Conservation (phyloP, 495 filamentous ascomycete species). For the Terfezia claveryi region DNA sequence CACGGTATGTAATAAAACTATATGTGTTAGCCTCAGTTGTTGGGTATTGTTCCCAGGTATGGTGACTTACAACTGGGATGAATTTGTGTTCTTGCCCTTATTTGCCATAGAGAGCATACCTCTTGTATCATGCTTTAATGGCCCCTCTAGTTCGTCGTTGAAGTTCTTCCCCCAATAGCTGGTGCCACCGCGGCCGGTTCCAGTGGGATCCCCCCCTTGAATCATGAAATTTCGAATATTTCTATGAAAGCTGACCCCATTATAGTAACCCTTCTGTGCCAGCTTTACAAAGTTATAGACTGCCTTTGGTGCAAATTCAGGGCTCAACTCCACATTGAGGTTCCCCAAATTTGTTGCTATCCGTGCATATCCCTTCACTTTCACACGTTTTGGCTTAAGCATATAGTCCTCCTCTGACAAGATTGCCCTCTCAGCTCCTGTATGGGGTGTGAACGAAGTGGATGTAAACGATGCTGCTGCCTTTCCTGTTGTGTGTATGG, state of each 20-base stretch:
- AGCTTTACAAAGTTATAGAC: conserved; percentile 94
- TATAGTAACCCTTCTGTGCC: conserved; percentile 76
- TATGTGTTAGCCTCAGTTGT: conserved; percentile 1
- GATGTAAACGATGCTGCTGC: conserved; percentile 89
- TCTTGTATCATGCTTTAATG: conserved; percentile 51
- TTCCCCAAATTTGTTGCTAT: conserved; percentile 66
- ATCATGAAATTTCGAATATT: conserved; percentile 96
- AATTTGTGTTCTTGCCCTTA: conserved; percentile 94
- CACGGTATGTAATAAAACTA: conserved; percentile 64
- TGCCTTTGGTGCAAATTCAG: conserved; percentile 72
- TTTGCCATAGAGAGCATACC: conserved; percentile 90
- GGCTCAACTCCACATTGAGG: conserved; percentile 71
- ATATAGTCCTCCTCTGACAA: conserved; percentile 90
- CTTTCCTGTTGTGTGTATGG: conserved; percentile 69
- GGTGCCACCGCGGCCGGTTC: conserved; percentile 67
- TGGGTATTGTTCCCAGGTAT: neutral
- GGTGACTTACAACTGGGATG: conserved; percentile 44
- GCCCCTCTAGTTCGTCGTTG: conserved; percentile 78
- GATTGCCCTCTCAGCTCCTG: conserved; percentile 58
- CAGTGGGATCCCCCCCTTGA: conserved; percentile 85
- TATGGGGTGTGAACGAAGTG: conserved; percentile 82
- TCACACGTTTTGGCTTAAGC: conserved; percentile 69
- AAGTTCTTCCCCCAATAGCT: conserved; percentile 84
- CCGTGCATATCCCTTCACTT: conserved; percentile 71
- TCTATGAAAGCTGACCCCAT: conserved; percentile 60